These are phyloP conservation scores for Odontarrhena argentea DNA, from an alignment of 345 rosid genomes.

Conservation along the genomic window DNA sequence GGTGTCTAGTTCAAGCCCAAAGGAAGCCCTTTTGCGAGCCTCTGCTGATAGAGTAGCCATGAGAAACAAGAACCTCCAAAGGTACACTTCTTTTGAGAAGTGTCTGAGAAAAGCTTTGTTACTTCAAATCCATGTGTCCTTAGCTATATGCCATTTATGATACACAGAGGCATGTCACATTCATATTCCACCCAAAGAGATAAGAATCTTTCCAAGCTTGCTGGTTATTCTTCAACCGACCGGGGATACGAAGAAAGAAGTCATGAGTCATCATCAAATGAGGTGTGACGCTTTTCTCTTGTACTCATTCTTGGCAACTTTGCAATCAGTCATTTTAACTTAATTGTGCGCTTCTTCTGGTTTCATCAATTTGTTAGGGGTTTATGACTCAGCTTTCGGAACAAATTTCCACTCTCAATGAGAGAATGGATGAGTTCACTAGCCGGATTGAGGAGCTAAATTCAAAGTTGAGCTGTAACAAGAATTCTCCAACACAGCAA, in stretches of 20 bases:
- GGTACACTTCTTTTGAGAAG: slow-evolving; percentile 51
- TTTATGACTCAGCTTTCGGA: slow-evolving; percentile 82
- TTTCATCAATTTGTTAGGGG: slow-evolving; percentile 47
- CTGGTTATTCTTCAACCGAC: slow-evolving; percentile 47
- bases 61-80: slow-evolving; percentile 72
- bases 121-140: slow-evolving; percentile 28
- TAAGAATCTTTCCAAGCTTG: slow-evolving; percentile 57
- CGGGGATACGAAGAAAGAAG: slow-evolving; percentile 55
- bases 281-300: slow-evolving; percentile 47
- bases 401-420: slow-evolving; percentile 81
- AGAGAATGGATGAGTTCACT: slow-evolving; percentile 94
- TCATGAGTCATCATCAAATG: slow-evolving; percentile 53
- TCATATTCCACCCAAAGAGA: slow-evolving; percentile 86
- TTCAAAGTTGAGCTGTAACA: slow-evolving; percentile 59
- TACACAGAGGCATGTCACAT: slow-evolving; percentile 80
- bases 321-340: slow-evolving; percentile 8
- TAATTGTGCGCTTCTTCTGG: slow-evolving; percentile 14
- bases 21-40: slow-evolving; percentile 69
- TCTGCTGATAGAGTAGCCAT: slow-evolving; percentile 67
- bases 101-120: slow-evolving; percentile 33
- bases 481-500: slow-evolving; percentile 62
- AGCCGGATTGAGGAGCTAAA: slow-evolving; percentile 72
- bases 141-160: slow-evolving; percentile 33
- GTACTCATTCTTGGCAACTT: slow-evolving; percentile 15
- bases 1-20: slow-evolving; percentile 89